These are phyloP conservation scores for Nepenthes gracilis DNA, from an alignment of 148 eudicot genomes.

Conservation along the genomic window DNA sequence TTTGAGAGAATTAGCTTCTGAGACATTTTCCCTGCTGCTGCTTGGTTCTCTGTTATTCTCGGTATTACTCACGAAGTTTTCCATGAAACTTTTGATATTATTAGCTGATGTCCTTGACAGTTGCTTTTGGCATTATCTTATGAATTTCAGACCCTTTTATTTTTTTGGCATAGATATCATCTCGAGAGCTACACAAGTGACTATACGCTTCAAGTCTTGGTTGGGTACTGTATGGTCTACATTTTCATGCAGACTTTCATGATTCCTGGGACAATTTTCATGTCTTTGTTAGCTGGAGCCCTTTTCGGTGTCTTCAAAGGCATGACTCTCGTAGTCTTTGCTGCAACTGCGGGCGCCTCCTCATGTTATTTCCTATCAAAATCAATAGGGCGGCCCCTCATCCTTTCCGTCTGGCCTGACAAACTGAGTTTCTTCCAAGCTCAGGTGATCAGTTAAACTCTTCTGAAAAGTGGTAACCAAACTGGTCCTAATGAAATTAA, in stretches of 20 bases:
- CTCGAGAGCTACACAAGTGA: slow-evolving; percentile 95
- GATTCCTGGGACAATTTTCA: slow-evolving; percentile 96
- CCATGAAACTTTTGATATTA: background rate
- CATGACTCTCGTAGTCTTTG: slow-evolving; percentile 68
- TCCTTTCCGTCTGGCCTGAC: slow-evolving; percentile 78
- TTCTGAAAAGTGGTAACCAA: background rate
- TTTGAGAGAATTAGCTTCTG: too few relatives aligned
- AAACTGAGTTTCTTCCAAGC: slow-evolving; percentile 71
- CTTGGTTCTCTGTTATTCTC: too few relatives aligned
- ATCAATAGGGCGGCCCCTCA: slow-evolving; percentile 75
- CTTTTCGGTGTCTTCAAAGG: slow-evolving; percentile 83
- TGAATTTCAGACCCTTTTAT: background rate
- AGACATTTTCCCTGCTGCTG: too few relatives aligned
- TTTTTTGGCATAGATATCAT: slow-evolving; percentile 46
- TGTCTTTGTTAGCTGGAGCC: slow-evolving; percentile 95
- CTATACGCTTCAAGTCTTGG: slow-evolving; percentile 84
- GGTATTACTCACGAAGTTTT: background rate
- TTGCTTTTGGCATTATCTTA: background rate
- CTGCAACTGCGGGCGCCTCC: slow-evolving; percentile 95
- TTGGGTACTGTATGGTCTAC: slow-evolving; percentile 86
- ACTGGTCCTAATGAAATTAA: background rate
- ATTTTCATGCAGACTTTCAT: slow-evolving; percentile 98
- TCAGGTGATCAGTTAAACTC: slow-evolving; percentile 39
- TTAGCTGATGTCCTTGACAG: background rate
- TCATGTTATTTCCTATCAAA: slow-evolving; percentile 88